Conservation (phyloP, 805 yeast genomes). For the Debaryomyces prosopidis region DNA sequence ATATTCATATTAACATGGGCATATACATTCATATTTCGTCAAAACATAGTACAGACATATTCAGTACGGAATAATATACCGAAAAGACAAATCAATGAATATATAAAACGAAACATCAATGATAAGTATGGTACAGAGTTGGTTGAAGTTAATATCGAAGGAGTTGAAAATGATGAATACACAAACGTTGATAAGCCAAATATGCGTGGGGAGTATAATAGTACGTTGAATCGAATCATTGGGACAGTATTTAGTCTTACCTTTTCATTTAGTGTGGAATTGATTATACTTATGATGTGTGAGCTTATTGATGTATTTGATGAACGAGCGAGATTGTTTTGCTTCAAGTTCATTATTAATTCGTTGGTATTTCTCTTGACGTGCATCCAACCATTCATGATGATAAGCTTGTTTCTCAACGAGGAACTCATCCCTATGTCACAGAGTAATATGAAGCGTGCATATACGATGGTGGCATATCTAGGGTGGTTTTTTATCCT, state of each 20-base stretch:
- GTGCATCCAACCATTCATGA: constrained; percentile 44
- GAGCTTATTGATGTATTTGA: constrained; percentile 29
- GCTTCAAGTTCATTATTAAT: constrained; percentile 42
- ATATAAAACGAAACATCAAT: constrained; percentile 16
- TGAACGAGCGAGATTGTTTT: constrained; percentile 23
- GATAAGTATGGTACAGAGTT: constrained; percentile 14
- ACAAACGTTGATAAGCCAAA: constrained; percentile 1
- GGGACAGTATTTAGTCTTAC: constrained; percentile 30
- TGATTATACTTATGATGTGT: constrained; percentile 36
- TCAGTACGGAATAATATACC: constrained; percentile 16
- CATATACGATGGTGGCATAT: constrained; percentile 11
- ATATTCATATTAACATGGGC: constrained; percentile 18
- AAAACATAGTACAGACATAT: constrained; percentile 24
- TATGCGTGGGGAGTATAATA: neutral
- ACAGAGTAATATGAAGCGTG: neutral
- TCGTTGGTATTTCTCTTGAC: constrained; percentile 39
- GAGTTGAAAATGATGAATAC: constrained; percentile 13
- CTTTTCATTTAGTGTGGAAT: constrained; percentile 29
- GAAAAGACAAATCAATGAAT: constrained; percentile 26
- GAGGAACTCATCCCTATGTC: constrained; percentile 24
- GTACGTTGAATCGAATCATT: constrained; percentile 13
- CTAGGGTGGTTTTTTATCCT: constrained; percentile 34
- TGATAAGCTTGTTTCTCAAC: constrained; percentile 29
- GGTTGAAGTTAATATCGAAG: constrained; percentile 15
- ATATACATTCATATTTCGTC: constrained; percentile 22